Percentiles rank a stretch among this genome's conserved stretches.
phyloP scores from a whole-genome alignment of 2,329 filamentous ascomycete species.

The Ceratocystis diversiconidia region DNA sequence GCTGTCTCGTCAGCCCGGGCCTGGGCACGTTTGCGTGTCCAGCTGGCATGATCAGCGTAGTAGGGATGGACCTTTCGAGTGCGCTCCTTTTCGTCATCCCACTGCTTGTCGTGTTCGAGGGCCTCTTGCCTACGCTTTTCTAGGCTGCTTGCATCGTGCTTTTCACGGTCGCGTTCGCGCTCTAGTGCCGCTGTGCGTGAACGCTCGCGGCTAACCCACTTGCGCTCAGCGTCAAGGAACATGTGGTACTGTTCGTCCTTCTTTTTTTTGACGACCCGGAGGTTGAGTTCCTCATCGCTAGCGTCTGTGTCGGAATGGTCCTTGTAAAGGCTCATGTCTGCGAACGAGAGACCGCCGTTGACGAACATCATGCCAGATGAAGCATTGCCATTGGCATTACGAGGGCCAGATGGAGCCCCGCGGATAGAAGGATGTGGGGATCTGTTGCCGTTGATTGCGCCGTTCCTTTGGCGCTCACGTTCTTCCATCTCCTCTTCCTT shows the following conservation, averaged over 20 bases:
- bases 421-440: slow-evolving; percentile 34
- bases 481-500: slow-evolving; percentile 88
- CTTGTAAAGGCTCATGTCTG: slow-evolving; percentile 14
- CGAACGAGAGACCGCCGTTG: slow-evolving; percentile 46
- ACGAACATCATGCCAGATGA: slow-evolving; percentile 49
- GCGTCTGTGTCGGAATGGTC: slow-evolving; percentile 82
- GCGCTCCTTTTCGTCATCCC: slow-evolving; percentile 79
- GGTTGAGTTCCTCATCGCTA: slow-evolving; percentile 73
- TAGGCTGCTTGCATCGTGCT: slow-evolving; percentile 53
- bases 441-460: slow-evolving; percentile 21
- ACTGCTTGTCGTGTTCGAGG: slow-evolving; percentile 50
- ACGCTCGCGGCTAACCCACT: slow-evolving; percentile 81
- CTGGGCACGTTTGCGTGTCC: slow-evolving; percentile 65
- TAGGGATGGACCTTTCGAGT: slow-evolving; percentile 61
- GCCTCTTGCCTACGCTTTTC: slow-evolving; percentile 56
- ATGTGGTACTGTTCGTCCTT: slow-evolving; percentile 63
- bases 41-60: slow-evolving; percentile 72
- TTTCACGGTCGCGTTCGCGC: slow-evolving; percentile 68
- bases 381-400: slow-evolving; percentile 47
- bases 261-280: slow-evolving; percentile 54
- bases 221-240: slow-evolving; percentile 72
- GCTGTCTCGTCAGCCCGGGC: slow-evolving; percentile 61
- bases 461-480: slow-evolving; percentile 62
- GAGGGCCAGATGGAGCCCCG: slow-evolving; percentile 60
- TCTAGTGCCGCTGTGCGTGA: slow-evolving; percentile 72